Conservation (phyloP, 2,329 filamentous ascomycete species). For the Pseudonectria buxi region DNA sequence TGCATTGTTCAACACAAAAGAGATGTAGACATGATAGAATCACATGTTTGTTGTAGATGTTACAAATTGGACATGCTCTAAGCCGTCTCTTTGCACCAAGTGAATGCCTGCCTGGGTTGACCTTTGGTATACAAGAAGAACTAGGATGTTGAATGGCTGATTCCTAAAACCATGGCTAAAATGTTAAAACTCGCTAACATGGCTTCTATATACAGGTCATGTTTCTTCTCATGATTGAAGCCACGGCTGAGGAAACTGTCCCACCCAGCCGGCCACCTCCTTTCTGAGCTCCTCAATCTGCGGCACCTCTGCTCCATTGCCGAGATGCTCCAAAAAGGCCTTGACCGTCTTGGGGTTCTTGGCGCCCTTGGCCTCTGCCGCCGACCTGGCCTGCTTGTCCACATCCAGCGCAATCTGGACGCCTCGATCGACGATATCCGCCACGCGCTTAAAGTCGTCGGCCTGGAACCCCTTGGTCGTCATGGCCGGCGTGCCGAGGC, state of each 20-base stretch:
- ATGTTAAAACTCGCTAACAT: conserved; percentile 4
- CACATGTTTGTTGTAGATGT: too few species aligned
- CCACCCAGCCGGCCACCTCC: conserved; percentile 67
- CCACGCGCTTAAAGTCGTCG: conserved; percentile 76
- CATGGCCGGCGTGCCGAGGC: conserved; percentile 93
- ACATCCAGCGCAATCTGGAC: conserved; percentile 69
- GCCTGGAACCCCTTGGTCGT: conserved; percentile 81
- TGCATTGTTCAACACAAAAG: too few species aligned
- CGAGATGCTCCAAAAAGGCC: conserved; percentile 58
- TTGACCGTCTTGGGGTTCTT: conserved; percentile 58
- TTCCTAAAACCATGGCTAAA: conserved; percentile 6
- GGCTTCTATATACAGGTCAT: conserved; percentile 4
- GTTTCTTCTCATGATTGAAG: conserved; percentile 14
- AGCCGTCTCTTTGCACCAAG: too few species aligned
- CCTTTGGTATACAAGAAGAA: too few species aligned
- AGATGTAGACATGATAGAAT: too few species aligned
- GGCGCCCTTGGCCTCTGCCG: conserved; percentile 55
- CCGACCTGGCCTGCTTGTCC: conserved; percentile 61
- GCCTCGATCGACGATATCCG: conserved; percentile 72
- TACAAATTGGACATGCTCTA: too few species aligned
- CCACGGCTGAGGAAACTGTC: conserved; percentile 30
- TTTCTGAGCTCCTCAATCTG: conserved; percentile 62
- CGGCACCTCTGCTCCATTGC: conserved; percentile 56
- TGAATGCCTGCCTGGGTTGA: too few species aligned
- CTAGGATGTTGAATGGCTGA: too few species aligned